These are phyloP conservation scores for Chlorella sorokiniana DNA, from an alignment of 139 green algal genomes.

Conservation along the genomic window DNA sequence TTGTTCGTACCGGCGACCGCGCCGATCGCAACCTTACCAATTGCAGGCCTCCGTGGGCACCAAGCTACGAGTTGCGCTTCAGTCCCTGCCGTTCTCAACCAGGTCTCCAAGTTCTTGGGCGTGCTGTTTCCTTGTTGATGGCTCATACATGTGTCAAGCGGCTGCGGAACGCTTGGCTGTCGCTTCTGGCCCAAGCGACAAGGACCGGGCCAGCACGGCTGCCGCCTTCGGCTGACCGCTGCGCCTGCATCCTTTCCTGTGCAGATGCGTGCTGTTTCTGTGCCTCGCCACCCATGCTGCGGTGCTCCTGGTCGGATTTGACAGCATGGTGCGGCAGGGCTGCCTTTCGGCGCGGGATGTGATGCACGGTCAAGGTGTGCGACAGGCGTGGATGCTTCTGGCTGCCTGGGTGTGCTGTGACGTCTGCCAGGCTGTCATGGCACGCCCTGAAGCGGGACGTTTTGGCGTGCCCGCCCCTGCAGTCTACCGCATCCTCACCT, in stretches of 20 bases:
- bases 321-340: neutral
- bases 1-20: too few relatives aligned
- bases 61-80: too few relatives aligned
- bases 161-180: too few relatives aligned
- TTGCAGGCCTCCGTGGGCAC: too few relatives aligned
- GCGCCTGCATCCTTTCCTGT: too few relatives aligned
- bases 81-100: too few relatives aligned
- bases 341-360: neutral
- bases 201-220: too few relatives aligned
- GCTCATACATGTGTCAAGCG: too few relatives aligned
- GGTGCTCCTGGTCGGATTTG: neutral
- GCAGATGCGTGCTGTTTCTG: neutral
- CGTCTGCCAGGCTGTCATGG: neutral
- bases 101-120: too few relatives aligned
- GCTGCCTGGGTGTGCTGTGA: neutral
- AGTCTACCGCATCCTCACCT: conserved; percentile 61
- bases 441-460: neutral
- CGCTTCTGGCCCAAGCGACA: too few relatives aligned
- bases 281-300: neutral
- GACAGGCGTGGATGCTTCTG: neutral
- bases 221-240: neutral
- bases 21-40: too few relatives aligned
- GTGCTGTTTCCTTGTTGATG: too few relatives aligned
- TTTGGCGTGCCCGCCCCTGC: neutral
- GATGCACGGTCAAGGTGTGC: neutral